phyloP scores from a whole-genome alignment of 2,329 filamentous ascomycete species.

The Alternaria brassicae region DNA sequence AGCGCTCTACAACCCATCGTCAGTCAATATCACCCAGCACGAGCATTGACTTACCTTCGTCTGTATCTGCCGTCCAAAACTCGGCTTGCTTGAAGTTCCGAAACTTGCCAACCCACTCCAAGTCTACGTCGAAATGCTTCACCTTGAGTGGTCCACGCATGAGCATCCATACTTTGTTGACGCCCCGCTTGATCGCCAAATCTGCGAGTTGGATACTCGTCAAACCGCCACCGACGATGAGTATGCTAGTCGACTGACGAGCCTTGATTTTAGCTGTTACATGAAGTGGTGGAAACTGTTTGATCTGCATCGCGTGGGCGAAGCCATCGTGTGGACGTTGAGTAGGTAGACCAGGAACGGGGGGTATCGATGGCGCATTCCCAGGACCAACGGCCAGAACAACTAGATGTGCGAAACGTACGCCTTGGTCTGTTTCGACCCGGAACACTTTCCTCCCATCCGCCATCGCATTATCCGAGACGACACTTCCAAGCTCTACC shows the following conservation, averaged over 20 bases:
- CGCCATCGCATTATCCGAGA: slow-evolving; percentile 25
- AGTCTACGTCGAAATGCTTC: slow-evolving; percentile 79
- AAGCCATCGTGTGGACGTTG: slow-evolving; percentile 55
- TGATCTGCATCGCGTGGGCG: slow-evolving; percentile 71
- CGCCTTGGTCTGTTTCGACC: slow-evolving; percentile 62
- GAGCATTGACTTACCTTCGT: slow-evolving; percentile 56
- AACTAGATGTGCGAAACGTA: slow-evolving; percentile 67
- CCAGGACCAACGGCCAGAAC: slow-evolving; percentile 76
- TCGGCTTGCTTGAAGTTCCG: slow-evolving; percentile 77
- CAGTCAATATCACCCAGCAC: not conserved
- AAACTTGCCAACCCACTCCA: slow-evolving; percentile 84
- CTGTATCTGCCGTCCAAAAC: slow-evolving; percentile 78
- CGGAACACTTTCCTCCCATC: slow-evolving; percentile 67
- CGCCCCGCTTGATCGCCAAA: slow-evolving; percentile 68
- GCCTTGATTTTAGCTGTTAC: slow-evolving; percentile 62
- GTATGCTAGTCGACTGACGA: slow-evolving; percentile 61
- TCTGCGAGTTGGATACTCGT: slow-evolving; percentile 78
- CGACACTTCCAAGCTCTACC: slow-evolving; percentile 26
- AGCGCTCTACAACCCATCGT: slow-evolving; percentile 58
- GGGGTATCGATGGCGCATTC: slow-evolving; percentile 59
- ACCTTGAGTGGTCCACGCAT: slow-evolving; percentile 68
- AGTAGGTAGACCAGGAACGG: slow-evolving; percentile 51
- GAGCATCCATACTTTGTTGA: slow-evolving; percentile 72
- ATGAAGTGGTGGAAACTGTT: slow-evolving; percentile 62
- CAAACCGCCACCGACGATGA: slow-evolving; percentile 77